These are phyloP conservation scores for Curvularia sp. DNA, from an alignment of 2,329 filamentous ascomycete species.

Conservation along the genomic window DNA sequence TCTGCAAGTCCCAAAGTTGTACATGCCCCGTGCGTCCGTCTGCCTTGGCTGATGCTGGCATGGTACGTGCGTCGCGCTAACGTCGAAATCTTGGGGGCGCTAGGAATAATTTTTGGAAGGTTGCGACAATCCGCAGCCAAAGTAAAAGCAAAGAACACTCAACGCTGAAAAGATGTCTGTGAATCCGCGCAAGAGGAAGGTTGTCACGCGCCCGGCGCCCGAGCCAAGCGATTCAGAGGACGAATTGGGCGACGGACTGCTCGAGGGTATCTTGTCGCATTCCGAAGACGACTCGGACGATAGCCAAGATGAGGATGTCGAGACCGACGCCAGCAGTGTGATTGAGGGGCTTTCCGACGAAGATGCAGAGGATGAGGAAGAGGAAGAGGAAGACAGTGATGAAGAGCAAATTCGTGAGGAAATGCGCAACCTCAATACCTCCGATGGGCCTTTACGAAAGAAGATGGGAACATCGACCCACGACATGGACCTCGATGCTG, in stretches of 20 bases:
- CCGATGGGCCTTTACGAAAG: slow-evolving; percentile 29
- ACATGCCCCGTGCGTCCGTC: slow-evolving; percentile 5
- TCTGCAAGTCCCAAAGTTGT: slow-evolving; percentile 8
- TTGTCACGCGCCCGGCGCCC: slow-evolving; percentile 47
- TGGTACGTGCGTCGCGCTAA: slow-evolving; percentile 27
- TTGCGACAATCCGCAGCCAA: slow-evolving; percentile 9
- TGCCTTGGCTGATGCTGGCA: slow-evolving; percentile 15
- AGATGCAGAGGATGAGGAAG: slow-evolving; percentile 44
- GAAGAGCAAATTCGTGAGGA: slow-evolving; percentile 55
- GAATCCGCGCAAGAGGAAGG: slow-evolving; percentile 61
- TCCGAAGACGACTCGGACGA: slow-evolving; percentile 51
- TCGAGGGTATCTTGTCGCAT: slow-evolving; percentile 54
- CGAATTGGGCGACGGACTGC: slow-evolving; percentile 49
- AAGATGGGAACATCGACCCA: slow-evolving; percentile 27
- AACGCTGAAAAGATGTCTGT: slow-evolving; percentile 41
- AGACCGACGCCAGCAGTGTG: slow-evolving; percentile 44
- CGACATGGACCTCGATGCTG: slow-evolving; percentile 25
- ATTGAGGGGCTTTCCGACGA: slow-evolving; percentile 44
- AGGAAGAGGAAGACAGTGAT: slow-evolving; percentile 49
- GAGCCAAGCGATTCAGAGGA: slow-evolving; percentile 42
- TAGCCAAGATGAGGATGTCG: slow-evolving; percentile 32
- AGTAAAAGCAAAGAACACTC: slow-evolving; percentile 10
- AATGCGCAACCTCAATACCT: slow-evolving; percentile 53
- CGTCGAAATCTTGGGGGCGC: slow-evolving; percentile 39
- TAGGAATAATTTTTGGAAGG: slow-evolving; percentile 30